These are phyloP conservation scores for sweet orange (Citrus sinensis) DNA, from an alignment of 345 rosid species.

Conservation along the genomic window DNA sequence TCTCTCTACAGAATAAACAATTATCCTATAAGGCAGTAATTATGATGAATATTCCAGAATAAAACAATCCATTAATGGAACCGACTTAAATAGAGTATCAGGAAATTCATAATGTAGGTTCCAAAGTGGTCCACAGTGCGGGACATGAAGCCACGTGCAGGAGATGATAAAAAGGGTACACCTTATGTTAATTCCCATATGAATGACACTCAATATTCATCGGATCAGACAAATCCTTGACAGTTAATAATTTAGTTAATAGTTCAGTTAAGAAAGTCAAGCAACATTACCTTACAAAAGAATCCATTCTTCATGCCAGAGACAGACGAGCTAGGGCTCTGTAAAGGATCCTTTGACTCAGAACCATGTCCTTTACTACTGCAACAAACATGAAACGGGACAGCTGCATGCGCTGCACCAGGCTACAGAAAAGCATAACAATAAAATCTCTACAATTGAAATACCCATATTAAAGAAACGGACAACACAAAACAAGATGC, in stretches of 20 bases:
- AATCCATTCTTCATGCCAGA: slow-evolving; percentile 37
- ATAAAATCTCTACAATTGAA: neutral
- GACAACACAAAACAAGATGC: neutral
- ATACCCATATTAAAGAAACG: neutral
- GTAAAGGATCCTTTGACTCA: slow-evolving; percentile 41
- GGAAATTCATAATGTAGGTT: neutral
- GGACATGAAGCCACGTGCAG: neutral
- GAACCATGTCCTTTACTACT: slow-evolving; percentile 29
- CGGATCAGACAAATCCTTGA: neutral
- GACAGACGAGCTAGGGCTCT: slow-evolving; percentile 38
- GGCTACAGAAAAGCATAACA: slow-evolving; percentile 27
- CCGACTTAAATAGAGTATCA: neutral
- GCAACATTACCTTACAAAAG: slow-evolving; percentile 40
- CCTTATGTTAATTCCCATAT: neutral
- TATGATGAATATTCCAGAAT: neutral
- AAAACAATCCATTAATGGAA: neutral
- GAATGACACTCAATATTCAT: slow-evolving; percentile 1
- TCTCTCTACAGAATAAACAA: neutral
- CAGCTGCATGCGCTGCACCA: slow-evolving; percentile 33
- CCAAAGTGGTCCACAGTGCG: neutral
- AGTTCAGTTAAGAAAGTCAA: slow-evolving; percentile 7
- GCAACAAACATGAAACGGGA: slow-evolving; percentile 29
- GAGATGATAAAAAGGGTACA: neutral
- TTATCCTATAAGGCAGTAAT: neutral
- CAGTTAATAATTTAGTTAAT: slow-evolving; percentile 7